Base-by-base conservation (phyloP, 805 yeast genomes). In the Candida sanyiensis region DNA sequence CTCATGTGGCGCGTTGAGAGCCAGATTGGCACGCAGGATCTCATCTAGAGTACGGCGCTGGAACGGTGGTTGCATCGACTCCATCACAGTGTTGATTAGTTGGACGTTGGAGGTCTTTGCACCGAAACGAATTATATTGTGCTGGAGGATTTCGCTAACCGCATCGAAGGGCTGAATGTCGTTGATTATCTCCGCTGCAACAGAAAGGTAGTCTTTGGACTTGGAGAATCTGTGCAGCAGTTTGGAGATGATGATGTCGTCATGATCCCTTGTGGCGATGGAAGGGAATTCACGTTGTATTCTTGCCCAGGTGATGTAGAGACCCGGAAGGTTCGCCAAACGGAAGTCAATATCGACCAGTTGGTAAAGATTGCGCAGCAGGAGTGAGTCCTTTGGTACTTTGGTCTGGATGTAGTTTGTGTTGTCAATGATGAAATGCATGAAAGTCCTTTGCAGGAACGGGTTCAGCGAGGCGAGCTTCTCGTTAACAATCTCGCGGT, bases 241-340 rank as follows among this genome's bases (percentile, higher is more conserved):
- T 8, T 38, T 30, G 7, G 46, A 40, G 2, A 53, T 11, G 3
- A 47, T 39, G 8, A 33, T 30, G 4, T 39, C 13, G 17, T 51
- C 50, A 32, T 53, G 56, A 15, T 45, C 46, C 33, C 31, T 40
- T 4, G 52, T 42, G 20, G 15, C 5, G 3, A 39, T 35, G 1
- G 28, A 11, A 7, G 47, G 47, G 16, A 41, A 42, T 2, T 23
- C 33, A n/a, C 42, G 30, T 35, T 31, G 37, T 18, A 53, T 43
- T 4, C 13, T 25, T 9, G 45, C 35, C 57, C 57, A 53, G n/a
- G 36, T 31, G 9, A 46, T 29, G 18, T 45, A 47, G 22, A 49
- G 47, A n/a, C 55, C 56, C 5, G 51, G 39, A 3, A 30, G 29
- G 34, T 53, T 51, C 12, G 38, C 45, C n/a, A 44, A 15, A 12